These are phyloP conservation scores for Peribolospora kevripleyi DNA, from an alignment of 768 basidiomycete species.

Conservation along the genomic window DNA sequence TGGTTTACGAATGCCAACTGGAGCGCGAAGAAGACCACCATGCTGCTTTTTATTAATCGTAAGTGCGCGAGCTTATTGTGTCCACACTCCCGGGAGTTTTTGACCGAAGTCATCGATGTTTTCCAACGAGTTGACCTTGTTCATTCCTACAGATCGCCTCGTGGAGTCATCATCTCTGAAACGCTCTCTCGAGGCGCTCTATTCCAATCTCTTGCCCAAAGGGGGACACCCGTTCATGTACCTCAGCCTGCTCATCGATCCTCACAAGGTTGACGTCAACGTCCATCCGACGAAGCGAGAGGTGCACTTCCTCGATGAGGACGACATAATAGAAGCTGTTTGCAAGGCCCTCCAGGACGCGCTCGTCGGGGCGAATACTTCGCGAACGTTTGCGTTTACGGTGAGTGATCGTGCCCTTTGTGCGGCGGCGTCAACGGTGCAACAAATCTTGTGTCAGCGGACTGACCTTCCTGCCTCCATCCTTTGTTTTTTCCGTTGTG, in stretches of 20 bases:
- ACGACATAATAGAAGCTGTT: constrained; percentile 51
- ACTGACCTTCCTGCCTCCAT: background rate
- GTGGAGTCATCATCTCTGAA: constrained; percentile 76
- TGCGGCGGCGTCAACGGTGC: no score
- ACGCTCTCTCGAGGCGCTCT: constrained; percentile 62
- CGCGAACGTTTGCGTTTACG: constrained; percentile 24
- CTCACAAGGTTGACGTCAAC: constrained; percentile 78
- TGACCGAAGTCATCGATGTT: background rate
- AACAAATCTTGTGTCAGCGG: no score
- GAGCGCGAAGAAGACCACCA: constrained; percentile 59
- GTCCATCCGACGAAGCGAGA: constrained; percentile 95
- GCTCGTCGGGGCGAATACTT: constrained; percentile 26
- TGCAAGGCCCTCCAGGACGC: constrained; percentile 43
- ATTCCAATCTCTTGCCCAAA: constrained; percentile 64
- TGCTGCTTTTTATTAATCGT: constrained; percentile 91
- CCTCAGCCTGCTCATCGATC: constrained; percentile 63
- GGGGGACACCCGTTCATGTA: constrained; percentile 80
- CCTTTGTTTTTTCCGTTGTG: background rate
- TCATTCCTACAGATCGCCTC: constrained; percentile 42
- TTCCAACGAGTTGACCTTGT: background rate
- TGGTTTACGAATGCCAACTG: constrained; percentile 72
- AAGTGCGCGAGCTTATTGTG: constrained; percentile 14
- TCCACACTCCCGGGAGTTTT: background rate
- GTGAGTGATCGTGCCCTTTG: constrained; percentile 8
- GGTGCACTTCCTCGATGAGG: constrained; percentile 75